Evolutionary conservation across 2,329 filamentous ascomycete genomes (phyloP).

Genomic region (Fusarium napiforme): DNA sequence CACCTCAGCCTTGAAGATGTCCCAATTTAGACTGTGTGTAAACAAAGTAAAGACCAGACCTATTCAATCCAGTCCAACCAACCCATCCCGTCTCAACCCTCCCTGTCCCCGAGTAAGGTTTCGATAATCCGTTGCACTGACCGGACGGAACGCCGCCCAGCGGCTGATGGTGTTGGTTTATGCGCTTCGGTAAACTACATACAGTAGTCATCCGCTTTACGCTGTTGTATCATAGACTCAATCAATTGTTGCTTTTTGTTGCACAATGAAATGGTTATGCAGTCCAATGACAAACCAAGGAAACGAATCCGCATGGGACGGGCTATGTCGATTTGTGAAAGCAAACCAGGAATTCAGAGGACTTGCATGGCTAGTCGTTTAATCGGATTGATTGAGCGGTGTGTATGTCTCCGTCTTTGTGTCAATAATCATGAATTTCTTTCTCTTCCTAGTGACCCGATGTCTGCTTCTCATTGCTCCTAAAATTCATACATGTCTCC

Average conservation of each 20-base stretch:
- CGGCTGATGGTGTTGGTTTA: slow-evolving; percentile 6
- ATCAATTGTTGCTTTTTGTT: slow-evolving; percentile 12
- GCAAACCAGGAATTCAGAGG: slow-evolving; percentile 6
- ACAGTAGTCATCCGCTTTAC: slow-evolving; percentile 14
- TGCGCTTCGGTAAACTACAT: slow-evolving; percentile 13
- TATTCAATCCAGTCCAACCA: slow-evolving; percentile 23
- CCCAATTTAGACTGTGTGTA: slow-evolving; percentile 25
- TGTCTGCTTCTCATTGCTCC: slow-evolving; percentile 3
- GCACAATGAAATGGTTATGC: slow-evolving; percentile 7
- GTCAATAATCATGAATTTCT: background rate
- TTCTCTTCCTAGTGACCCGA: background rate
- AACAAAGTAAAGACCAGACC: background rate
- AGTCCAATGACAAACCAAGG: slow-evolving; percentile 25
- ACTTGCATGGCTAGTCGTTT: background rate
- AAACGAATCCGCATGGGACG: slow-evolving; percentile 7
- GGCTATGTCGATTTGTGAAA: slow-evolving; percentile 13
- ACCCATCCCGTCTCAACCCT: slow-evolving; percentile 19
- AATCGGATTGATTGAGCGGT: slow-evolving; percentile 8
- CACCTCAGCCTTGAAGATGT: slow-evolving; percentile 35
- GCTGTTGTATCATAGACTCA: slow-evolving; percentile 9
- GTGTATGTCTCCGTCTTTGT: slow-evolving; percentile 20
- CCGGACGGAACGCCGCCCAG: slow-evolving; percentile 29
- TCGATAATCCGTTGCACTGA: slow-evolving; percentile 32
- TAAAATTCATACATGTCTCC: slow-evolving; percentile 13
- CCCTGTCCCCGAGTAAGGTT: slow-evolving; percentile 12